Evolutionary conservation across 495 filamentous ascomycete genomes (phyloP).

Genomic region (Cairneyella variabilis): DNA sequence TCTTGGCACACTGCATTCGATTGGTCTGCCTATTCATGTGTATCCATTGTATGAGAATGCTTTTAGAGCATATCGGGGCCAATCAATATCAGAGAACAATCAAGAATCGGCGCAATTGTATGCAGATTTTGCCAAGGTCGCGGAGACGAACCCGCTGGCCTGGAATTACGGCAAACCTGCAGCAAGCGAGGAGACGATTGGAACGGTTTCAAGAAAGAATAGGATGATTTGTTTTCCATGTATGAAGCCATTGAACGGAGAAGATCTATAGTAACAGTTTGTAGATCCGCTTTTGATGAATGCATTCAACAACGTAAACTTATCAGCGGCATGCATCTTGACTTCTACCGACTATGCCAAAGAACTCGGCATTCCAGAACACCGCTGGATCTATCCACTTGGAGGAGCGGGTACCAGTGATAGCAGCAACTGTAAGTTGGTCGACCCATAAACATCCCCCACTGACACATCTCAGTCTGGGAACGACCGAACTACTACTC

Average conservation of each 20-base stretch:
- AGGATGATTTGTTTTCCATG: slow-evolving; percentile 54
- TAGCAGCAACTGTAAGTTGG: slow-evolving; percentile 37
- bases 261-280: too few species aligned
- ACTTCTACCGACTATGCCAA: slow-evolving; percentile 45
- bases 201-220: slow-evolving; percentile 43
- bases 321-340: slow-evolving; percentile 48
- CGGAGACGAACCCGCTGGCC: slow-evolving; percentile 37
- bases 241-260: too few species aligned
- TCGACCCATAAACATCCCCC: background rate
- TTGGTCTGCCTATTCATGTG: slow-evolving; percentile 50
- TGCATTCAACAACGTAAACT: slow-evolving; percentile 56
- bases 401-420: slow-evolving; percentile 51
- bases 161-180: slow-evolving; percentile 43
- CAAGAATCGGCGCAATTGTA: slow-evolving; percentile 45
- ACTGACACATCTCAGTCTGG: slow-evolving; percentile 40
- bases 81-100: slow-evolving; percentile 45
- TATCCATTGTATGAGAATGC: slow-evolving; percentile 54
- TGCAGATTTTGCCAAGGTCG: slow-evolving; percentile 44
- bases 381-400: slow-evolving; percentile 52
- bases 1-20: slow-evolving; percentile 40
- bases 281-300: slow-evolving; percentile 62
- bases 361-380: slow-evolving; percentile 44
- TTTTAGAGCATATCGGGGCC: slow-evolving; percentile 44
- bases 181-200: slow-evolving; percentile 36
- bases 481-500: slow-evolving; percentile 47